A percentile compares a stretch with the other conserved stretches of the same genome.
Evolutionary conservation across 106 monocot genomes (phyloP).

Genomic region (Acorus gramineus): DNA sequence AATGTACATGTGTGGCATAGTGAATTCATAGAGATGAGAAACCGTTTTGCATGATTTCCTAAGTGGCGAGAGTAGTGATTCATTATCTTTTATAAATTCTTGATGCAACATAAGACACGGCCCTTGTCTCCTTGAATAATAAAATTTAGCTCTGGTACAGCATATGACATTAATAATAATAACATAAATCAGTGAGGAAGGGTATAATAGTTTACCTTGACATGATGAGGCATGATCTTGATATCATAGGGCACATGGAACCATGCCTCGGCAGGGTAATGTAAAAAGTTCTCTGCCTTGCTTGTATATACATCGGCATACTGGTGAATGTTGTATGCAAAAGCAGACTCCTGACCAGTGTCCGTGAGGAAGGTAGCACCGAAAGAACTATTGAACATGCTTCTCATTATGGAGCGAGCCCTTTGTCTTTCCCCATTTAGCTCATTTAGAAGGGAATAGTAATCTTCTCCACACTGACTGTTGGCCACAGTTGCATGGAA

Average conservation of each 20-base stretch:
- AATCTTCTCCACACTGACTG: constrained; percentile 25
- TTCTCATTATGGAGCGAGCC: constrained; percentile 54
- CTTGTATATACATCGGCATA: constrained; percentile 96
- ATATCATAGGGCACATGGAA: constrained; percentile 89
- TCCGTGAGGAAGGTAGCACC: constrained; percentile 91
- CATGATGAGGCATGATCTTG: constrained; percentile 98
- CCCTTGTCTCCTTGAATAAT: too few relatives aligned
- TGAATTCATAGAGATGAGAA: too few relatives aligned
- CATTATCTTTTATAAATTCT: too few relatives aligned
- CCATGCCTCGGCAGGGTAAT: constrained; percentile 67
- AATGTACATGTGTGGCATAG: too few relatives aligned
- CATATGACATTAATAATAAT: background rate
- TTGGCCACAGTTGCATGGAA: constrained; percentile 41
- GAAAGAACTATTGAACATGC: constrained; percentile 72
- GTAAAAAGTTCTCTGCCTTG: constrained; percentile 82
- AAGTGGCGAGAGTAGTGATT: too few relatives aligned
- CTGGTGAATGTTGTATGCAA: constrained; percentile 90
- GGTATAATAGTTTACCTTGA: constrained; percentile 39
- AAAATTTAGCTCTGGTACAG: too few relatives aligned
- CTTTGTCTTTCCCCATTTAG: constrained; percentile 48
- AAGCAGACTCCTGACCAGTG: constrained; percentile 89
- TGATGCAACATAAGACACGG: too few relatives aligned
- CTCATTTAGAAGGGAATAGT: constrained; percentile 39
- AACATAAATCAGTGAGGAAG: background rate
- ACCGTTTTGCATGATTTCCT: too few relatives aligned